Evolutionary conservation across 2,329 filamentous ascomycete genomes (phyloP), one percentile per base, ranked within the genome.

Genomic region (Colletotrichum sp.): DNA sequence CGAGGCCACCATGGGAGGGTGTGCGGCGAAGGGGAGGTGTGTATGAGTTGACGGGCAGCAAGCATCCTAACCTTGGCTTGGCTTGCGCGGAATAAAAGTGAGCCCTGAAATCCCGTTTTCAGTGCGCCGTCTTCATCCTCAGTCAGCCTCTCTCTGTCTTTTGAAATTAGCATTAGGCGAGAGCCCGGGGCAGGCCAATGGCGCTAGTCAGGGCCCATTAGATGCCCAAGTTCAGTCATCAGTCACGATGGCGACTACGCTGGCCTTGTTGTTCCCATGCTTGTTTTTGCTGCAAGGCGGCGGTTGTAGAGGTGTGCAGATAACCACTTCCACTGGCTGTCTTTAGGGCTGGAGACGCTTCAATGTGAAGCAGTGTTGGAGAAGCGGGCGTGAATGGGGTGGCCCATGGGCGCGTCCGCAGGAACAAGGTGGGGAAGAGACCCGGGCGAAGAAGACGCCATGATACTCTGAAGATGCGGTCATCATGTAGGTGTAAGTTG

Each of bases 401-500:
- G 39, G 52, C 10, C 52, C 44, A 71, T 63, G 65, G 60, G 52
- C 62, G 36, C 65, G 71, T 60, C 71, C 28, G 62, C 34, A 66
- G 30, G 66, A 30, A 57, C 18, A 66, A 21, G 66, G 71, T 75
- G 75, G 60, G 49, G 71, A 75, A 63, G 60, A 39, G 34, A 44
- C 28, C 49, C 30, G 49, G 74, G 28, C 60, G 64, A 32, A 34
- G 34, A 59, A 60, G 34, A 70, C 71, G 49, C 74, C 65, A 76
- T 76, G 75, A 71, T 66, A 64, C 36, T 75, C 62, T 57, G 71
- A 39, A 75, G 60, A 76, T 75, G 75, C 75, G 75, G 75, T 76
- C 75, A 75, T 76, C 75, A 74, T 49, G 39, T 49, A 49, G 18
- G 39, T 75, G 71, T 73, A 66, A 36, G 75, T 65, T 71, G 64